Evolutionary conservation across 371 early-diverging fungal species (phyloP).

Genomic region (Circinella umbellata): DNA sequence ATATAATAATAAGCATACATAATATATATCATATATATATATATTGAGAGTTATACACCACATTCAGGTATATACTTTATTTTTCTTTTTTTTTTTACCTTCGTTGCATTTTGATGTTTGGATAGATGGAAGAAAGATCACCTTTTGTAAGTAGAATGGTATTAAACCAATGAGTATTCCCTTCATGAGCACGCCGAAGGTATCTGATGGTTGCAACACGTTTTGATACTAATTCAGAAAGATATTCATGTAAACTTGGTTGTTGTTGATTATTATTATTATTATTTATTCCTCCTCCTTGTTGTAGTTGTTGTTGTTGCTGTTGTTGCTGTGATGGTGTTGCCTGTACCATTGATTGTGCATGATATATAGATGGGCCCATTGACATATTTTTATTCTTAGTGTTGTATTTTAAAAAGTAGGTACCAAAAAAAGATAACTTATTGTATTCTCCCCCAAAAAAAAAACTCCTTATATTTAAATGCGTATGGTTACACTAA

Average conservation of each 20-base stretch:
- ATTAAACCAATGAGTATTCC: constrained; percentile 64
- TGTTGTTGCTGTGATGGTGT: background rate
- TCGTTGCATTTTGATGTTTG: constrained; percentile 47
- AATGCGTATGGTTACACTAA: too few species aligned
- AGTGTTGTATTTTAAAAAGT: background rate
- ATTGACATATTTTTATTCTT: constrained; percentile 15
- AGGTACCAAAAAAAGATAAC: background rate
- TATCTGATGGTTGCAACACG: constrained; percentile 71
- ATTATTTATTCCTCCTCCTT: background rate
- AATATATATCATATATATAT: too few species aligned
- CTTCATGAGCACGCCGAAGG: constrained; percentile 61
- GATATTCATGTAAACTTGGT: constrained; percentile 49
- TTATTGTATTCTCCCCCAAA: background rate
- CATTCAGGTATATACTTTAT: too few species aligned
- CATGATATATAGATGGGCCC: constrained; percentile 11
- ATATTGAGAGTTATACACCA: too few species aligned
- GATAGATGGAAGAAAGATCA: constrained; percentile 47
- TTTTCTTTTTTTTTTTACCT: constrained; percentile 24
- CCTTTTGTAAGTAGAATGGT: constrained; percentile 60
- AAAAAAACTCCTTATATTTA: too few species aligned
- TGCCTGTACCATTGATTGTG: background rate
- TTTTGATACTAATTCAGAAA: constrained; percentile 67
- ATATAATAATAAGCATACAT: background rate
- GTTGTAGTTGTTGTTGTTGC: constrained; percentile 8
- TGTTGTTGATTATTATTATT: constrained; percentile 22